These are phyloP conservation scores for Yamadazyma sp. DNA, from an alignment of 1,139 yeast genomes.

Conservation along the genomic window DNA sequence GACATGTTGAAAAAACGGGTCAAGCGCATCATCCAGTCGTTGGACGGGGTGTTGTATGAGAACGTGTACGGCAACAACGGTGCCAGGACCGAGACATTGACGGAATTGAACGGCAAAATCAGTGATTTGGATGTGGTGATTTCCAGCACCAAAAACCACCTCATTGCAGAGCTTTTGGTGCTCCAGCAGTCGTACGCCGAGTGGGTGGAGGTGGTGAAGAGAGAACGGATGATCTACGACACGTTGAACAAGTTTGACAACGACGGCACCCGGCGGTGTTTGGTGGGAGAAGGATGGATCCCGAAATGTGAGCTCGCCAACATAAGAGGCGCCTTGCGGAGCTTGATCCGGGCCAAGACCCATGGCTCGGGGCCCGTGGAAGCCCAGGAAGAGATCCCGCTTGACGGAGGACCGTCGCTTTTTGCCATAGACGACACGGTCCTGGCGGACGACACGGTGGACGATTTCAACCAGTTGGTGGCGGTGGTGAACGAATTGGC, in stretches of 20 bases:
- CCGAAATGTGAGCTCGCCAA: slow-evolving; percentile 43
- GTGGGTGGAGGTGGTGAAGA: slow-evolving; percentile 45
- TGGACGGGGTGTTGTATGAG: slow-evolving; percentile 74
- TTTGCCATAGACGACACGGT: slow-evolving; percentile 51
- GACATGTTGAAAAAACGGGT: slow-evolving; percentile 66
- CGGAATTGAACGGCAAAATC: slow-evolving; percentile 57
- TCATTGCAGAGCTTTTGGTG: slow-evolving; percentile 67
- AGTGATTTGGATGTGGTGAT: slow-evolving; percentile 56
- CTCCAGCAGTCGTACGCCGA: slow-evolving; percentile 57
- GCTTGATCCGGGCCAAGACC: slow-evolving; percentile 27
- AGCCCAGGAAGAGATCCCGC: slow-evolving; percentile 24
- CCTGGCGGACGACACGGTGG: slow-evolving; percentile 19
- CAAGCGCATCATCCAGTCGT: slow-evolving; percentile 72
- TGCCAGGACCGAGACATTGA: slow-evolving; percentile 54
- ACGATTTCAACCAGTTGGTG: slow-evolving; percentile 31
- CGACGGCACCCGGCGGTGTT: slow-evolving; percentile 80
- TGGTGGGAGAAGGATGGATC: slow-evolving; percentile 98
- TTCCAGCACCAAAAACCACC: slow-evolving; percentile 65
- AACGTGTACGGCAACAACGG: slow-evolving; percentile 57
- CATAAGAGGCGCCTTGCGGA: slow-evolving; percentile 26
- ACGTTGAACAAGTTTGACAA: slow-evolving; percentile 79
- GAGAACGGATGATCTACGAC: slow-evolving; percentile 75
- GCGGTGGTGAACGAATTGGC: slow-evolving; percentile 75
- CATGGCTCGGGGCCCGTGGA: slow-evolving; percentile 10
- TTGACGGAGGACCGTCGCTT: slow-evolving; percentile 29